Conservation (phyloP, 257 asterid species). For the Solanum peruvianum region DNA sequence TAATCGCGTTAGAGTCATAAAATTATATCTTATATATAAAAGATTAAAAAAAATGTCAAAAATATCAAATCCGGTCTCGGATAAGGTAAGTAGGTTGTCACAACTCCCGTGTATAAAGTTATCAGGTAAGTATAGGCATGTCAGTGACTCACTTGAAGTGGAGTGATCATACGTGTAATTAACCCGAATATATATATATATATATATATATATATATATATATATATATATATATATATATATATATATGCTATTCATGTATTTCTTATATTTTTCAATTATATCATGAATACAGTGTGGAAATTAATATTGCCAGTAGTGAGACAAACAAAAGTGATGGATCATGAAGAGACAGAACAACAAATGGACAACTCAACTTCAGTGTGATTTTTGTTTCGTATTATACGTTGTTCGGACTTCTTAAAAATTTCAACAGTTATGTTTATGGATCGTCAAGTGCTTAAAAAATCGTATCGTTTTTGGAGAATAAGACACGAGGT, state of each 20-base stretch:
- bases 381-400: conserved; percentile 8
- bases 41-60: background rate
- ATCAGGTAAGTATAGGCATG: background rate
- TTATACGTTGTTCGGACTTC: background rate
- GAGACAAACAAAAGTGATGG: conserved; percentile 48
- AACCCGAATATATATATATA: background rate
- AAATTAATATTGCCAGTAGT: conserved; percentile 71
- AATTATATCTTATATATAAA: background rate
- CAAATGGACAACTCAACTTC: conserved; percentile 12
- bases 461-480: background rate
- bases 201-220: no score
- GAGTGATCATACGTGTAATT: background rate
- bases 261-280: background rate
- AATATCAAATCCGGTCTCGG: background rate
- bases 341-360: conserved; percentile 44
- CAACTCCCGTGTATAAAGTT: background rate
- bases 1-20: background rate
- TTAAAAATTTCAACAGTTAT: background rate
- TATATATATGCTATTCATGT: background rate
- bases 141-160: background rate
- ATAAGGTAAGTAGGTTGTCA: background rate
- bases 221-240: no score
- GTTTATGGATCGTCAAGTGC: background rate
- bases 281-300: conserved; percentile 51
- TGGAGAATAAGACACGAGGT: background rate